phyloP scores from a whole-genome alignment of 2,329 filamentous ascomycete genomes.

The Cytospora schulzeri region DNA sequence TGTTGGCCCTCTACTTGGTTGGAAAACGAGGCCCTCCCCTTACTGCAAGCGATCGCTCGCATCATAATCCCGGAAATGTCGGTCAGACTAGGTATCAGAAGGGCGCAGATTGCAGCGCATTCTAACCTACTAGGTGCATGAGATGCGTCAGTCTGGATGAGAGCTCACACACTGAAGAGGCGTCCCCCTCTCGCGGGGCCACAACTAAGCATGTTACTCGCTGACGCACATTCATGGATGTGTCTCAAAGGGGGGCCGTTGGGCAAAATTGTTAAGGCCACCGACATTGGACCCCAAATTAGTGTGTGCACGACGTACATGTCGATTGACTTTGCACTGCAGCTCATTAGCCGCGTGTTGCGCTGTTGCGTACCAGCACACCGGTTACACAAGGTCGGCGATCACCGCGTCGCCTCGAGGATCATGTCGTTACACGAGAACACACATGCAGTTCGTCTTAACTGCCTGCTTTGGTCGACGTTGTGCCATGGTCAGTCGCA shows the following conservation, averaged over 20 bases:
- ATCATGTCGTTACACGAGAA: constrained; percentile 7
- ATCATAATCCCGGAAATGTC: constrained; percentile 6
- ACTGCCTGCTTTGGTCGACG: not conserved
- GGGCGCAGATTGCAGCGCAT: constrained; percentile 6
- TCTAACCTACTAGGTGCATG: constrained; percentile 9
- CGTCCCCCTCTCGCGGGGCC: constrained; percentile 1
- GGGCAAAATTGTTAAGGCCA: constrained; percentile 23
- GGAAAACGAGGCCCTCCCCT: not conserved
- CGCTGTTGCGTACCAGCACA: not conserved
- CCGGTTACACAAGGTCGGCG: constrained; percentile 5
- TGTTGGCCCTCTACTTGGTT: not conserved
- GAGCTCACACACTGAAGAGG: not conserved
- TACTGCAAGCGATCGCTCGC: constrained; percentile 12
- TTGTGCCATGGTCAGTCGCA: not conserved
- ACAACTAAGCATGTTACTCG: constrained; percentile 6
- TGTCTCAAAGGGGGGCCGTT: not conserved
- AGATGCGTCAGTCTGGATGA: not conserved
- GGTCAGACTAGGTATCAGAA: constrained; percentile 14
- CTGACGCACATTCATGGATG: constrained; percentile 18
- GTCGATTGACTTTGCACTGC: not conserved
- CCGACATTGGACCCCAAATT: constrained; percentile 18
- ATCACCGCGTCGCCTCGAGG: not conserved
- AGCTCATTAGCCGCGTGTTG: constrained; percentile 1
- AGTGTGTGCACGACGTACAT: not conserved
- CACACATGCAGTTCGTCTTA: constrained; percentile 3